Conservation (phyloP, 371 early-diverging fungal genomes). For the Actinomortierella wolfii region DNA sequence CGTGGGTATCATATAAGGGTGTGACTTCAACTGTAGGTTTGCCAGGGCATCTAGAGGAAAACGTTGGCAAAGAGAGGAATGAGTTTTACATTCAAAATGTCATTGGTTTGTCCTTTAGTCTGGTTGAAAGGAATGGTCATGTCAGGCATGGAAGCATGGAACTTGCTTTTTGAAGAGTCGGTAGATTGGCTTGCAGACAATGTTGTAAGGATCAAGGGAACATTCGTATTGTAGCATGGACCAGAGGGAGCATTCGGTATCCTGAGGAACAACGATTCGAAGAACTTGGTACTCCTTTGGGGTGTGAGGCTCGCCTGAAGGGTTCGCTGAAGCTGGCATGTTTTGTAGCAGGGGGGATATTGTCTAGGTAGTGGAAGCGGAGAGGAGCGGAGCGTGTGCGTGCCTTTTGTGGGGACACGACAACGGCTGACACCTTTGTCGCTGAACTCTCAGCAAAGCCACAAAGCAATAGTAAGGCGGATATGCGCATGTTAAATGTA, state of each 20-base stretch:
- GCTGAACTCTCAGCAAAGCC: too few species aligned
- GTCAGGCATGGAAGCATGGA: background rate
- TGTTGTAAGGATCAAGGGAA: slow-evolving; percentile 21
- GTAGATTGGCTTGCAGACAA: slow-evolving; percentile 43
- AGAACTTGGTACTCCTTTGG: too few species aligned
- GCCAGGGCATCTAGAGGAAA: slow-evolving; percentile 33
- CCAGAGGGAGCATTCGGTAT: slow-evolving; percentile 32
- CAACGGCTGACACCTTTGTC: too few species aligned
- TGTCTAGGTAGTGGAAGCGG: background rate
- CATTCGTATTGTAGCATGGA: slow-evolving; percentile 45
- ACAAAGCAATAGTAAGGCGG: too few species aligned
- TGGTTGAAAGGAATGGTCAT: background rate
- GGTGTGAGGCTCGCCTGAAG: too few species aligned
- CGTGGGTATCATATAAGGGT: slow-evolving; percentile 33
- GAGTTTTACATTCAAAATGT: slow-evolving; percentile 7
- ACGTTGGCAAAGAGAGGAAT: background rate
- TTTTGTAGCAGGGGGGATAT: too few species aligned
- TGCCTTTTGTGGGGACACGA: too few species aligned
- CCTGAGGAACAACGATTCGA: background rate
- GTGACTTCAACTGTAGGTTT: slow-evolving; percentile 36
- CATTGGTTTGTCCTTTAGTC: background rate
- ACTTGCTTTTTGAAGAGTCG: slow-evolving; percentile 29
- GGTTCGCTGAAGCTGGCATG: too few species aligned
- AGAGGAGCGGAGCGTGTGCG: background rate
- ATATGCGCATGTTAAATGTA: too few species aligned